Base-by-base conservation (phyloP, 805 yeast genomes). In the Candida piceae region DNA sequence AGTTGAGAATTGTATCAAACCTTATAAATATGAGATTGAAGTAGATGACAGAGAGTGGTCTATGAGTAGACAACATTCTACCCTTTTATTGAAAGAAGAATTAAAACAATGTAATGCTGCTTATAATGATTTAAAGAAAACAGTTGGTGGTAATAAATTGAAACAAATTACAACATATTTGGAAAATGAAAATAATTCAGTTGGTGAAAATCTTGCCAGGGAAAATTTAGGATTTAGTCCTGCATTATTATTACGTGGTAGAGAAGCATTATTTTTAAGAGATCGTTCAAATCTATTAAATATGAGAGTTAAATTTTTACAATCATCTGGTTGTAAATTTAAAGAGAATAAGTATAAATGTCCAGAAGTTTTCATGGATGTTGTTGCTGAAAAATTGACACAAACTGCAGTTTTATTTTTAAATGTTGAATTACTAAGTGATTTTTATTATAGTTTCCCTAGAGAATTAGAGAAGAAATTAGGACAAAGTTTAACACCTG, bases 1-100 rank as follows among this genome's bases (percentile, higher is more conserved):
- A 59, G 97, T 93, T 6, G 99, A 93, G 54, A 93, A 94, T 60
- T 89, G 97, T 64, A 90, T 93, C 53, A 93, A 93, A 58, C 99
- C 99, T 2, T 93, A 83, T 66, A 93, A 93, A 64, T 93, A 90
- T 58, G 99, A 93, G 55, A 89, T 93, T 41, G 99, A 93, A 54
- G 76, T 93, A 33, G 97, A 93, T 55, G 95, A 89, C 49, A 71
- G 96, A 27, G 99, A 93, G 58, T 93, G 99, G 99, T 63, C 67
- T 21, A 55, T 72, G 7, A 80, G 96, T 26, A 76, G 85, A 41
- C 94, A 84, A 22, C 94, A 84, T 54, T 74, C 97, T 0, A 73
- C 78, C 10, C 66, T 64, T 16, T 60, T 93, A 38, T 59, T 93
- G 39, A 81, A 79, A 51, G 97, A 93, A 57, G 99, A 93, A 61